These are phyloP conservation scores for Cucurbita pepo DNA, from an alignment of 306 rosid genomes.

Conservation along the genomic window DNA sequence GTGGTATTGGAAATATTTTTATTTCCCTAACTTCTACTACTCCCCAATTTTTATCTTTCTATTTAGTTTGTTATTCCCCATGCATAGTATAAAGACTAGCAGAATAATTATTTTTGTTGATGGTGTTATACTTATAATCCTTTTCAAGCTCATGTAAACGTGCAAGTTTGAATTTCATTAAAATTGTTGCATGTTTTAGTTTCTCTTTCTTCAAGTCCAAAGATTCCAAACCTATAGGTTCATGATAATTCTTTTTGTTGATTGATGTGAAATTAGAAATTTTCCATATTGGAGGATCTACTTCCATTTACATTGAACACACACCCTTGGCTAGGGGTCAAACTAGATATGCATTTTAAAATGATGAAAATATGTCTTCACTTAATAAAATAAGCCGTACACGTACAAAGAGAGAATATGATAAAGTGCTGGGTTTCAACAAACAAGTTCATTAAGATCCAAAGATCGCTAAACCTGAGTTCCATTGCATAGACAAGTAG, in stretches of 20 bases:
- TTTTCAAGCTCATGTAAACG: not conserved
- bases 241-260: not conserved
- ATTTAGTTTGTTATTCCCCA: not conserved
- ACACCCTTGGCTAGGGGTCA: not conserved
- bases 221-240: not conserved
- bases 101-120: not conserved
- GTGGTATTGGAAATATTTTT: conserved; percentile 35
- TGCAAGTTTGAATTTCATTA: not conserved
- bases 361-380: not conserved
- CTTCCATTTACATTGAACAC: not conserved
- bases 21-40: not conserved
- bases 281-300: not conserved
- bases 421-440: not conserved
- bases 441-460: not conserved
- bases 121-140: not conserved
- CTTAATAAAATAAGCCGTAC: not conserved
- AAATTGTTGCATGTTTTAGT: not conserved
- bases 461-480: not conserved
- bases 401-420: not conserved
- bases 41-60: not conserved
- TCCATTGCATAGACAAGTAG: not conserved
- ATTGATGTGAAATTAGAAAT: not conserved
- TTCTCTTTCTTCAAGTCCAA: not conserved
- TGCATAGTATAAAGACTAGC: not conserved
- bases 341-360: not conserved